Conservation (phyloP, 148 eudicot species). For the Rhododendron vialii region DNA sequence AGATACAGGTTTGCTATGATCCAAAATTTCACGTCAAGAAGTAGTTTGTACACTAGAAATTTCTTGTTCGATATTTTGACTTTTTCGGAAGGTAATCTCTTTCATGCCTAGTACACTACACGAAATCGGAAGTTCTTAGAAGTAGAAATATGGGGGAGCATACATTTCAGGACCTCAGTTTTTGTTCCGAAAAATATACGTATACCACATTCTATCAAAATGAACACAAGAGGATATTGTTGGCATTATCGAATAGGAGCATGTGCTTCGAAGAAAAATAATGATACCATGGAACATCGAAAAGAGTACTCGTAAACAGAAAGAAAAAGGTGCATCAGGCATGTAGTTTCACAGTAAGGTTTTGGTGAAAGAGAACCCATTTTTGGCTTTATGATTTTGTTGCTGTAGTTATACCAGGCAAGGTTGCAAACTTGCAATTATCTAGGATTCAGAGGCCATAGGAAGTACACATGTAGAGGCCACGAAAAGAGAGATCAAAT, state of each 20-base stretch:
- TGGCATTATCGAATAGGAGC: not conserved
- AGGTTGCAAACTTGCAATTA: no score
- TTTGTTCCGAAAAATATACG: not conserved
- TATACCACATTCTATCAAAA: not conserved
- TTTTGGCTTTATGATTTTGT: not conserved
- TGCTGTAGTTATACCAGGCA: not conserved
- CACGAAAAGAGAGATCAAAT: not conserved
- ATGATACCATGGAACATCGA: not conserved
- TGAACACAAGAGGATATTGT: not conserved
- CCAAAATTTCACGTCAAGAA: not conserved
- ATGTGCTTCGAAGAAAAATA: not conserved
- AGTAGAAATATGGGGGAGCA: not conserved
- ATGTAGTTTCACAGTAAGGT: not conserved
- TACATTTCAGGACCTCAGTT: not conserved
- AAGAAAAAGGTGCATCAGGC: not conserved
- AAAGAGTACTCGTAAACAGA: not conserved
- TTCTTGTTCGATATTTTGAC: not conserved
- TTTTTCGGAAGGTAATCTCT: not conserved
- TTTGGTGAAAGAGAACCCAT: no score
- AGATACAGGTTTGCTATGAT: not conserved
- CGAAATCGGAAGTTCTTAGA: not conserved
- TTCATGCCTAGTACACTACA: not conserved
- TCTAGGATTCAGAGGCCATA: no score
- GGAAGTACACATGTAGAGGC: not conserved
- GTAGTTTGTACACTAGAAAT: not conserved